Evolutionary conservation across 768 basidiomycete species (phyloP), one percentile per base, ranked within the genome.

Genomic region (Chalciporus chontae): DNA sequence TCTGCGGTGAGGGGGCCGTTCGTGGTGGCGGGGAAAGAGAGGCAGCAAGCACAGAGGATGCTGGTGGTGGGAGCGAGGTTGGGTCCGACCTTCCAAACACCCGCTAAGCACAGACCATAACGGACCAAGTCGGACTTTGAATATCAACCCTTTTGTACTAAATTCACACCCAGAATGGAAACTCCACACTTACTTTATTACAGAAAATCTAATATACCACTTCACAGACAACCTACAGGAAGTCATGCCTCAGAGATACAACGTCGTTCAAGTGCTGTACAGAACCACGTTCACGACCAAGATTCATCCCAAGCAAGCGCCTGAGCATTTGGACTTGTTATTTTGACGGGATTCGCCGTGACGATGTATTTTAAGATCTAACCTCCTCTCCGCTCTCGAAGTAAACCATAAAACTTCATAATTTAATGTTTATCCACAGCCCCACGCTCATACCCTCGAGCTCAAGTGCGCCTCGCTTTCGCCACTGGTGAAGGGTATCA

Each of bases 41-140:
- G 66, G 40, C 53, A 60, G 52, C 66, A 62, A 68, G 57, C 51
- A 54, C 61, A 64, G 69, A 65, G 63, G 65, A 74, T 72, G 67
- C 71, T 74, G 76, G 75, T 78, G 76, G 80, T 77, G 77, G 79
- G 76, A 73, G 76, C 72, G 76, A 77, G 75, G 71, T 73, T 73
- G 72, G 69, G 68, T 60, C 67, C 70, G 70, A 71, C 72, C 72
- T 69, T 67, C 67, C 62, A 64, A 67, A 69, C 62, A 59, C 65
- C 64, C 64, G 66, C 63, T 66, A 68, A 68, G 65, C 65, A 66
- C 65, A 66, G 66, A 66, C 65, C 65, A 68, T 61, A 65, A 68
- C 65, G 48, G 61, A 66, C 61, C 51, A 63, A 42, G 48, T 39
- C 67, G 67, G 67, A 70, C 58, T 69, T 69, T 68, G 9, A 70